Evolutionary conservation across 2,329 filamentous ascomycete species (phyloP).

Genomic region (Penicillium crustosum): DNA sequence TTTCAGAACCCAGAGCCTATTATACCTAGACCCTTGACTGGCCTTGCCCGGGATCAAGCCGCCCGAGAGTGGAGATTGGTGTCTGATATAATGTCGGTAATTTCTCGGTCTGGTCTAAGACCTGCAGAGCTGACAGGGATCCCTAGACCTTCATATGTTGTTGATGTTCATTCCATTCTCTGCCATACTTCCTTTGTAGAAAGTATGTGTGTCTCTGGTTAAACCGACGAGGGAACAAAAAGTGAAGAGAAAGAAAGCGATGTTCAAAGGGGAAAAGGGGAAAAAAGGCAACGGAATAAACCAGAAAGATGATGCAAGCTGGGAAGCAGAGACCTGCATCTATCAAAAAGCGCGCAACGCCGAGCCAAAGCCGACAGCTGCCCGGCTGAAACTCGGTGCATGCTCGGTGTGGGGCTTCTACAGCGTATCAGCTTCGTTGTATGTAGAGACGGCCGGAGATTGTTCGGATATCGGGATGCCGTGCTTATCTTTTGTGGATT

Average conservation of each 20-base stretch:
- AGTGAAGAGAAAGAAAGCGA: not conserved
- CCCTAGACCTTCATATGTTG: too few species aligned
- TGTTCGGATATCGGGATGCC: constrained; percentile 8
- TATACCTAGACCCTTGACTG: not conserved
- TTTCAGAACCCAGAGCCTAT: not conserved
- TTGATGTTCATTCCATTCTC: not conserved
- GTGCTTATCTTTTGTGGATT: not conserved
- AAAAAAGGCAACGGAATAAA: not conserved
- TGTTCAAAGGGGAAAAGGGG: too few species aligned
- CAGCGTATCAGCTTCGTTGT: not conserved
- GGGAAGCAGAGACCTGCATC: not conserved
- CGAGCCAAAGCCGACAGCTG: constrained; percentile 14
- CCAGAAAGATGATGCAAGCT: not conserved
- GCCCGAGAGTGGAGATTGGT: constrained; percentile 2
- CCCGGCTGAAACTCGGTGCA: constrained; percentile 17
- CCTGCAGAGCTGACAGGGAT: not conserved
- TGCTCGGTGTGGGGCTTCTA: constrained; percentile 1
- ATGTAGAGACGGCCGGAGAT: not conserved
- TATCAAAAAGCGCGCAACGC: constrained; percentile 2
- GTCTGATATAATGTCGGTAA: not conserved
- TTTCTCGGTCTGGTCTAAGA: constrained; percentile 1
- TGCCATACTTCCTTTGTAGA: not conserved
- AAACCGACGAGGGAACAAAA: not conserved
- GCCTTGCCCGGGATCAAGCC: not conserved
- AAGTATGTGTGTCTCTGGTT: not conserved